Evolutionary conservation across 164 flowering plant genomes (phyloP), one percentile per base, ranked within the genome.

Genomic region (Chimonanthus salicifolius): DNA sequence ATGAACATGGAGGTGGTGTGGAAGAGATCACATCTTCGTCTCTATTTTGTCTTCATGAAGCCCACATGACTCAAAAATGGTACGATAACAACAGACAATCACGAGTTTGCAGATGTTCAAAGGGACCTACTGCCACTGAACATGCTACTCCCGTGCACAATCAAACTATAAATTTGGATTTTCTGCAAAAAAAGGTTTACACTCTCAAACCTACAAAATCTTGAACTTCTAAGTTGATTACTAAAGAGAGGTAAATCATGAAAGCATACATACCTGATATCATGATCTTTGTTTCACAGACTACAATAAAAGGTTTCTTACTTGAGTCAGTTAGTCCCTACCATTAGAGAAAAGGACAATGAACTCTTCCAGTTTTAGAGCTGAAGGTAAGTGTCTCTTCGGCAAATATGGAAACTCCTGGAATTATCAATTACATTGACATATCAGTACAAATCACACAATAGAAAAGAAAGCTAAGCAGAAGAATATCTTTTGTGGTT

Each of bases 371-470:
- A 63, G 6, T 21, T 63, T 6, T 8, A 21, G 21, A 21, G 66
- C 6, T 18, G 5, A 18, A 63, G 21, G 43, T 63, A 6, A 66
- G 44, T 45, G 44, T 44, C 68, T 15, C 6, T 66, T 44, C 49
- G 45, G 7, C 68, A 46, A 44, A 66, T 66, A 6, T 33, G 46
- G 49, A 7, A 13, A 66, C 33, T 66, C 68, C 15, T 46, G 6
- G 68, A 15, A 66, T 66, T 66, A 45, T 46, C n/a, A 44, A 13
- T 44, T 13, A 66, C 16, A 2, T 4, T 54, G 9, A 54, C 16
- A 15, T 44, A 66, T 9, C 44, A 66, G 68, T 66, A 66, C 68
- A 66, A 45, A 44, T 66, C 18, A 66, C 68, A 66, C 48, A 44
- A 45, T 44, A 44, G 46, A 66, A 16, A 33, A 33, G 33, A 21